These are phyloP conservation scores for Saturnispora zaruensis DNA, from an alignment of 805 yeast species.

Conservation along the genomic window DNA sequence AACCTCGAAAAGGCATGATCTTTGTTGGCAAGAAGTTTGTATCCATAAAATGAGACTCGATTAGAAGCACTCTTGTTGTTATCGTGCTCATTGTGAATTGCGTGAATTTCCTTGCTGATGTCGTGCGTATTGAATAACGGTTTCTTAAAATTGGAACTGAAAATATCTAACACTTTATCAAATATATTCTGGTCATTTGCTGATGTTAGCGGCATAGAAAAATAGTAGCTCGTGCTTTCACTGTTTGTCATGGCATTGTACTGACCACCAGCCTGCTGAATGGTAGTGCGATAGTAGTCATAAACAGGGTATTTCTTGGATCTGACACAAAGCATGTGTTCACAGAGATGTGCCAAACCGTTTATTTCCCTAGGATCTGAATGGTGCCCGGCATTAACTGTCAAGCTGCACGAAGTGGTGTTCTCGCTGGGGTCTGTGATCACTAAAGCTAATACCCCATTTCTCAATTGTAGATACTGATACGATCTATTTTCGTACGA, in stretches of 20 bases:
- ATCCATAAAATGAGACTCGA: conserved; percentile 51
- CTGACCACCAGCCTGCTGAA: conserved; percentile 45
- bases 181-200: conserved; percentile 29
- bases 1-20: conserved; percentile 52
- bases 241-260: conserved; percentile 65
- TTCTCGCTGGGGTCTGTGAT: conserved; percentile 69
- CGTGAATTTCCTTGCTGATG: conserved; percentile 44
- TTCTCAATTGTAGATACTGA: conserved; percentile 44
- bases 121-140: conserved; percentile 41
- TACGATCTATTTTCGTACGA: conserved; percentile 30
- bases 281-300: conserved; percentile 34
- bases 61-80: conserved; percentile 37
- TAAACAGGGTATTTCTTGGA: conserved; percentile 46
- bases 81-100: conserved; percentile 60
- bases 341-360: conserved; percentile 89
- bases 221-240: conserved; percentile 55
- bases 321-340: conserved; percentile 58
- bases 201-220: conserved; percentile 44
- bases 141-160: conserved; percentile 41
- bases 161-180: conserved; percentile 37
- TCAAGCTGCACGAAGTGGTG: conserved; percentile 58
- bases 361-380: conserved; percentile 61
- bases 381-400: conserved; percentile 75
- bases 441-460: conserved; percentile 60
- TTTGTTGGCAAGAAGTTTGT: conserved; percentile 39